A percentile compares a stretch with the other conserved stretches of the same genome.
These are phyloP conservation scores for Saussurea involucrata DNA, from an alignment of 129 eudicot genomes.

Conservation along the genomic window DNA sequence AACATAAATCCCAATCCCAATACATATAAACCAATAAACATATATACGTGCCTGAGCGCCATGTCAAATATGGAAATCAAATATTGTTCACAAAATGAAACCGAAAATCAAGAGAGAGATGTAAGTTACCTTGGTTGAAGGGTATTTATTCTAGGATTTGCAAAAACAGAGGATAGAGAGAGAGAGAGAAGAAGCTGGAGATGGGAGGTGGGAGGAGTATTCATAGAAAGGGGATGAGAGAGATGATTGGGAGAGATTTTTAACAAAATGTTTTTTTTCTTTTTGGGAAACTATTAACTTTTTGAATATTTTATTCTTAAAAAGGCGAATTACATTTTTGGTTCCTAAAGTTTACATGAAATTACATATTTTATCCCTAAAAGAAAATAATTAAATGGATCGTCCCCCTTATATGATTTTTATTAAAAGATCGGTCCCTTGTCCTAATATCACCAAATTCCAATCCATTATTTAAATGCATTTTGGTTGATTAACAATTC, in stretches of 20 bases:
- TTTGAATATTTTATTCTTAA: too few relatives aligned
- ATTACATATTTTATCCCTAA: too few relatives aligned
- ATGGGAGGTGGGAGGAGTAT: constrained; percentile 12
- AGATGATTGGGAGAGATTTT: neutral
- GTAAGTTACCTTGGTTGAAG: constrained; percentile 12
- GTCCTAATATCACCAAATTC: too few relatives aligned
- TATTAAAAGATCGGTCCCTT: too few relatives aligned
- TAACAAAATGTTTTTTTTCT: neutral
- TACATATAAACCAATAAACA: neutral
- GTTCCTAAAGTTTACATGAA: too few relatives aligned
- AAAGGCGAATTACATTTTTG: too few relatives aligned
- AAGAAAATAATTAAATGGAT: too few relatives aligned
- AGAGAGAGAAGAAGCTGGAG: neutral
- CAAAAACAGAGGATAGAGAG: neutral
- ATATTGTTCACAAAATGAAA: neutral
- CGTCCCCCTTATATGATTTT: too few relatives aligned
- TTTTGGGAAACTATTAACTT: neutral
- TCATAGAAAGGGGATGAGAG: neutral
- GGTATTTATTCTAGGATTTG: neutral
- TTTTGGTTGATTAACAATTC: too few relatives aligned
- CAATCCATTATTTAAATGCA: too few relatives aligned
- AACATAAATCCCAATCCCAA: neutral
- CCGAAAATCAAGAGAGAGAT: neutral
- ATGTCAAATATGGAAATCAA: constrained; percentile 3
- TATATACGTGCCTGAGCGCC: neutral